Conservation (phyloP, 2,329 filamentous ascomycete species). For the Pseudofabraea citricarpa region DNA sequence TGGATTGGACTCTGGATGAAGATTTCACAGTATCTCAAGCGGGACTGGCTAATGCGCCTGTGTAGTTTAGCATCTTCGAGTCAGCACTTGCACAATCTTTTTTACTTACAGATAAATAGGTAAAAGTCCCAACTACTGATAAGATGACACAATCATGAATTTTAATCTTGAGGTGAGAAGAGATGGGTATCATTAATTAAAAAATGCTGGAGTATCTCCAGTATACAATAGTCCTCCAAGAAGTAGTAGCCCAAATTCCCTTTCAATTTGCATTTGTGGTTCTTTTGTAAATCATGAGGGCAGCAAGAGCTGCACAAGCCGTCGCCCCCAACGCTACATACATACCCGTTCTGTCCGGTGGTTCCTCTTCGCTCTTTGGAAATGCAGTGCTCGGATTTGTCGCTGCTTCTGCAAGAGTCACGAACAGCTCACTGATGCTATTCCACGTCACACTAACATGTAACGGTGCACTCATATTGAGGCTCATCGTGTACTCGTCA, state of each 20-base stretch:
- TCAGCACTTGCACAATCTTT: too few species aligned
- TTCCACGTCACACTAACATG: slow-evolving; percentile 95
- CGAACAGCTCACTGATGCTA: slow-evolving; percentile 91
- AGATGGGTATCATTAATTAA: slow-evolving; percentile 24
- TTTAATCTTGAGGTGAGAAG: slow-evolving; percentile 9
- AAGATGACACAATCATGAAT: not conserved
- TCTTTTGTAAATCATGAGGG: slow-evolving; percentile 58
- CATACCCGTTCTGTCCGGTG: slow-evolving; percentile 75
- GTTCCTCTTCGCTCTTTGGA: slow-evolving; percentile 83
- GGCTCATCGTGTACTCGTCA: slow-evolving; percentile 78
- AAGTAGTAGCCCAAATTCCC: slow-evolving; percentile 1
- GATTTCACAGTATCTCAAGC: too few species aligned
- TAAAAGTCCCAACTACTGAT: too few species aligned
- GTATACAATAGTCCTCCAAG: slow-evolving; percentile 1
- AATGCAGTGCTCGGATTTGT: slow-evolving; percentile 86
- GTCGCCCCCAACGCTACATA: slow-evolving; percentile 80
- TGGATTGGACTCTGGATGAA: too few species aligned
- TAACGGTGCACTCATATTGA: slow-evolving; percentile 86
- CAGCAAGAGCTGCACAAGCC: slow-evolving; percentile 57
- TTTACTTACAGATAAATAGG: too few species aligned
- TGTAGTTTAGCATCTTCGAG: too few species aligned
- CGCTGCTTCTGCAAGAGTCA: slow-evolving; percentile 83
- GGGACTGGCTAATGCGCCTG: too few species aligned
- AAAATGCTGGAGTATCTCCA: slow-evolving; percentile 1
- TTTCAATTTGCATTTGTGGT: slow-evolving; percentile 23